Evolutionary conservation across 495 filamentous ascomycete genomes (phyloP).

Genomic region (Physcia stellaris): DNA sequence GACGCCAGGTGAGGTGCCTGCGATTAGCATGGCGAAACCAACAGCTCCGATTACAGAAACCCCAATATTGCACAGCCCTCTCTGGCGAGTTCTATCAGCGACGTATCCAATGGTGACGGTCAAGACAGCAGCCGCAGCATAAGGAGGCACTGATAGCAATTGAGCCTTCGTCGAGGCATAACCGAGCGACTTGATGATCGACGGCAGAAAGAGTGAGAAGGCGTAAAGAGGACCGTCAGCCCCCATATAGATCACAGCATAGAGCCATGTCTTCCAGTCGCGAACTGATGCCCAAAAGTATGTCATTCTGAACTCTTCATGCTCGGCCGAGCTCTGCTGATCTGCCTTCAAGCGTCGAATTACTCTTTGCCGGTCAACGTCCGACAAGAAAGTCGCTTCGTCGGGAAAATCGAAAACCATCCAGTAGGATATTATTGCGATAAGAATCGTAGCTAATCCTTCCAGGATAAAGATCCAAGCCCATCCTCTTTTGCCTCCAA

Average conservation of each 20-base stretch:
- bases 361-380: constrained; percentile 59
- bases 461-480: constrained; percentile 62
- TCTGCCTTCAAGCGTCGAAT: constrained; percentile 59
- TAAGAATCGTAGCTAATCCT: constrained; percentile 44
- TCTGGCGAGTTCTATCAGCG: constrained; percentile 63
- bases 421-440: constrained; percentile 67
- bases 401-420: constrained; percentile 85
- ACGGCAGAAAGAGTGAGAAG: constrained; percentile 81
- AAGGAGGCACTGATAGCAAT: constrained; percentile 76
- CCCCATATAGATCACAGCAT: constrained; percentile 71
- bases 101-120: constrained; percentile 65
- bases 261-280: constrained; percentile 82
- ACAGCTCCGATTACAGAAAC: constrained; percentile 56
- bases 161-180: constrained; percentile 60
- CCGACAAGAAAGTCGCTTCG: constrained; percentile 61
- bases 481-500: constrained; percentile 57
- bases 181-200: constrained; percentile 60
- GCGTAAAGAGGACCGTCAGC: constrained; percentile 61
- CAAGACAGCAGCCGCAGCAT: constrained; percentile 65
- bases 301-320: constrained; percentile 62
- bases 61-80: constrained; percentile 71
- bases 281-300: constrained; percentile 65
- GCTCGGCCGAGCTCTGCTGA: constrained; percentile 62
- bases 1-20: constrained; percentile 40
- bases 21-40: constrained; percentile 70